These are phyloP conservation scores for Coemansia sp. DNA, from an alignment of 192 early-diverging fungal species.

Conservation along the genomic window DNA sequence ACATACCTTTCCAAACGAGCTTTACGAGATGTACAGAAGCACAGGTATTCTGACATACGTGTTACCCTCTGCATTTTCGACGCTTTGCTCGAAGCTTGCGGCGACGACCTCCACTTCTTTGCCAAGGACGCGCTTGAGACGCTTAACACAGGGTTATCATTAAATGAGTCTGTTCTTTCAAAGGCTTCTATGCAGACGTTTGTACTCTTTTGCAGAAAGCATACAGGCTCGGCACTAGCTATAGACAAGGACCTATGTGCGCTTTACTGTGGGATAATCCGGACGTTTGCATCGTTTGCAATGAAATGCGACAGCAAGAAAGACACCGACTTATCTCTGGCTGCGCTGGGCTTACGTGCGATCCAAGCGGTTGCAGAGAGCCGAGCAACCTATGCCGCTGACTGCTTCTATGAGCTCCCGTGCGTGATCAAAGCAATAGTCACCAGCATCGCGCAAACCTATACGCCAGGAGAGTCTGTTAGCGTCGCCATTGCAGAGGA, in stretches of 20 bases:
- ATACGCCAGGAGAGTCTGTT: not conserved
- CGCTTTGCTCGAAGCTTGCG: conserved; percentile 69
- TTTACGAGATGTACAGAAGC: conserved; percentile 63
- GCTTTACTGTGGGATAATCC: conserved; percentile 60
- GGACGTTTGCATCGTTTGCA: conserved; percentile 56
- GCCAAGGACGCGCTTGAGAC: conserved; percentile 76
- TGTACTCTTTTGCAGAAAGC: conserved; percentile 66
- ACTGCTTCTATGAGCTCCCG: conserved; percentile 63
- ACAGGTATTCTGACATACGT: conserved; percentile 62
- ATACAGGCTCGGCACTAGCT: conserved; percentile 68
- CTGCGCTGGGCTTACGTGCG: conserved; percentile 63
- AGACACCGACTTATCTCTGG: conserved; percentile 8
- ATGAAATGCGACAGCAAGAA: conserved; percentile 6
- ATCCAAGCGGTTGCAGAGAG: conserved; percentile 64
- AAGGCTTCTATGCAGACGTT: conserved; percentile 67
- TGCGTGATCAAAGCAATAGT: conserved; percentile 60
- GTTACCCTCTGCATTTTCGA: conserved; percentile 77
- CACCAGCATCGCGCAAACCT: conserved; percentile 23
- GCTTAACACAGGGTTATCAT: conserved; percentile 60
- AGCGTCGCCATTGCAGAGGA: conserved; percentile 9
- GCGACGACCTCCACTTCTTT: conserved; percentile 77
- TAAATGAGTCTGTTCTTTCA: conserved; percentile 62
- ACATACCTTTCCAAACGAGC: conserved; percentile 73
- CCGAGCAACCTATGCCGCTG: conserved; percentile 61
- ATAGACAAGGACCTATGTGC: conserved; percentile 65